A percentile compares a stretch with the other conserved stretches of the same genome.
Evolutionary conservation across 2,329 filamentous ascomycete species (phyloP).

Genomic region (Cladorrhinum sp.): DNA sequence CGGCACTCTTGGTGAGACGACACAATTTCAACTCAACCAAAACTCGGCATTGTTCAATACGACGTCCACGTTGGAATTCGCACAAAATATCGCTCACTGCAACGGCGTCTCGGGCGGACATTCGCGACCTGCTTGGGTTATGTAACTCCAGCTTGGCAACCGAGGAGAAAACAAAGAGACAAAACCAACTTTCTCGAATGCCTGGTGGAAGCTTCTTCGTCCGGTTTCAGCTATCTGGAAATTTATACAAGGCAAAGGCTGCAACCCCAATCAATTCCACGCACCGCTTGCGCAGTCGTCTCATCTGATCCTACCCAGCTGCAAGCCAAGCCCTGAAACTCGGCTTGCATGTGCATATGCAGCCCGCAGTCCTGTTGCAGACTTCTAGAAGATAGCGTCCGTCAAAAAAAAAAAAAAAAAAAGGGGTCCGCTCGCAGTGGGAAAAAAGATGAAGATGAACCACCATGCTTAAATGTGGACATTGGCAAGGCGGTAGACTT

Average conservation of each 20-base stretch:
- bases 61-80: background rate
- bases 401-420: background rate
- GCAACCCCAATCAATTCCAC: conserved; percentile 7
- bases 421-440: background rate
- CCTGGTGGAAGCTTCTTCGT: background rate
- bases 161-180: background rate
- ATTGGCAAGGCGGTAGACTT: conserved; percentile 21
- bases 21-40: background rate
- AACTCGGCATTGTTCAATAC: background rate
- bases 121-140: background rate
- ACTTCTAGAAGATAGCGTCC: conserved; percentile 14
- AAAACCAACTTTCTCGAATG: background rate
- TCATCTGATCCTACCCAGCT: conserved; percentile 5
- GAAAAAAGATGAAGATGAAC: too few relatives aligned
- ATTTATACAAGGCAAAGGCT: background rate
- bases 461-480: background rate
- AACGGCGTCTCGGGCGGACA: background rate
- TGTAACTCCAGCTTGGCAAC: background rate
- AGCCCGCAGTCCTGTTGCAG: background rate
- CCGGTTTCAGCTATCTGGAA: background rate
- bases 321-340: conserved; percentile 14
- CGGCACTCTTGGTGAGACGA: background rate
- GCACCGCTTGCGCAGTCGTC: background rate
- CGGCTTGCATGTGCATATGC: conserved; percentile 3
- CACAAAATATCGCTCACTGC: background rate